Evolutionary conservation across 2,329 filamentous ascomycete species (phyloP).

Genomic region (Xylariales sp.): DNA sequence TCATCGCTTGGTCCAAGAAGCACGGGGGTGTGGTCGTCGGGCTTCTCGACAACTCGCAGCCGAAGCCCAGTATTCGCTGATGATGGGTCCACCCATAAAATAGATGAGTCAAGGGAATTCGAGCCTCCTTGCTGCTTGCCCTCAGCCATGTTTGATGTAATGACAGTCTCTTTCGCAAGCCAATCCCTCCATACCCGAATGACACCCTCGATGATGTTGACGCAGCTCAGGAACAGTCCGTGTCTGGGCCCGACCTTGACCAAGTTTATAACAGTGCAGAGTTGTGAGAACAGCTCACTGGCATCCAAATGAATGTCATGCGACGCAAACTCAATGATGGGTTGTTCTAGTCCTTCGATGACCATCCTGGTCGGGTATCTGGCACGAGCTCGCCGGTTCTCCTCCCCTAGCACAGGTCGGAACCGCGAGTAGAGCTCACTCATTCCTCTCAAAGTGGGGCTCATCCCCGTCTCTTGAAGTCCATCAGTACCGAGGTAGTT

Average conservation of each 20-base stretch:
- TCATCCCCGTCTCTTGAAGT: conserved; percentile 38
- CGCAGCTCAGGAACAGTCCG: conserved; percentile 59
- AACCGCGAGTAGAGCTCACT: conserved; percentile 65
- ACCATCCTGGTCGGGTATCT: conserved; percentile 17
- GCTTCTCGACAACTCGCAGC: conserved; percentile 56
- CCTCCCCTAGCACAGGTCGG: conserved; percentile 55
- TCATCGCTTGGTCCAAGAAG: conserved; percentile 58
- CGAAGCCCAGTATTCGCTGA: conserved; percentile 61
- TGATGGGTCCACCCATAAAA: conserved; percentile 65
- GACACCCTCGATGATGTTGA: conserved; percentile 63
- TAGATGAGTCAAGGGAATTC: conserved; percentile 23
- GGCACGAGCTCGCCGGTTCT: conserved; percentile 22
- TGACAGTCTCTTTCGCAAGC: conserved; percentile 45
- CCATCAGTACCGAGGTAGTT: conserved; percentile 61
- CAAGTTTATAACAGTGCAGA: conserved; percentile 64
- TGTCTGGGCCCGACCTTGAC: conserved; percentile 59
- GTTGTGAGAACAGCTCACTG: conserved; percentile 68
- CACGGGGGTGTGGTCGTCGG: conserved; percentile 42
- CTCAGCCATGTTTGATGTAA: conserved; percentile 14
- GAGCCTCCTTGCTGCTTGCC: conserved; percentile 21
- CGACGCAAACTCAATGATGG: conserved; percentile 40
- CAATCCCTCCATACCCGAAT: conserved; percentile 70
- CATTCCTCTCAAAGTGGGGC: conserved; percentile 35
- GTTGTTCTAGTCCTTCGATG: conserved; percentile 17
- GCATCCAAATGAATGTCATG: conserved; percentile 63